Evolutionary conservation across 148 eudicot genomes (phyloP).

Genomic region (Rhododendron henanense): DNA sequence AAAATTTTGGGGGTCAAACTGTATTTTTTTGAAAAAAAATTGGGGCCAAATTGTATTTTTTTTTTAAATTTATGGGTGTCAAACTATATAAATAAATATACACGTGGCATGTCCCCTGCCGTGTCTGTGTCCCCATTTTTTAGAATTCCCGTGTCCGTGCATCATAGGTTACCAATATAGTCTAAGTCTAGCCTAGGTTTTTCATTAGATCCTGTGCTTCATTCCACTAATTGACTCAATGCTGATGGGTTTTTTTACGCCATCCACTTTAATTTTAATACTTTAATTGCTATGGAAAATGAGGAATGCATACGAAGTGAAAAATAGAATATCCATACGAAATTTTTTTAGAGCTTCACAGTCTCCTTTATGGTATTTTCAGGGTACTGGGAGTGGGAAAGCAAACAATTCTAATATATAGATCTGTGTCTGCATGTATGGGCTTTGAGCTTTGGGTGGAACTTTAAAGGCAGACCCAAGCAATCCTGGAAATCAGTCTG

Average conservation of each 20-base stretch:
- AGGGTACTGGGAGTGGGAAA: not conserved
- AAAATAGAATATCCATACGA: not conserved
- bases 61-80: too few species aligned
- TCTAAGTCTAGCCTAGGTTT: not conserved
- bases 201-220: not conserved
- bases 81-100: too few species aligned
- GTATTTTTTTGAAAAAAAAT: too few species aligned
- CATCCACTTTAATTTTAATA: too few species aligned
- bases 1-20: too few species aligned
- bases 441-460: not conserved
- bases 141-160: too few species aligned
- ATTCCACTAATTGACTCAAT: not conserved
- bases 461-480: conserved; percentile 14
- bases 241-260: not conserved
- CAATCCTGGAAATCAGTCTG: conserved; percentile 19
- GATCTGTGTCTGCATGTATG: not conserved
- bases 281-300: too few species aligned
- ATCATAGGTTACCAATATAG: not conserved
- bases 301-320: not conserved
- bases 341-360: not conserved
- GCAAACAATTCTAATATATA: not conserved
- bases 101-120: too few species aligned
- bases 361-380: not conserved
- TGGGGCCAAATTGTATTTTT: too few species aligned
- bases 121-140: too few species aligned